A percentile compares a stretch with the other conserved stretches of the same genome.
Evolutionary conservation across 148 eudicot genomes (phyloP).

Genomic region (Tetragonia tetragonoides): DNA sequence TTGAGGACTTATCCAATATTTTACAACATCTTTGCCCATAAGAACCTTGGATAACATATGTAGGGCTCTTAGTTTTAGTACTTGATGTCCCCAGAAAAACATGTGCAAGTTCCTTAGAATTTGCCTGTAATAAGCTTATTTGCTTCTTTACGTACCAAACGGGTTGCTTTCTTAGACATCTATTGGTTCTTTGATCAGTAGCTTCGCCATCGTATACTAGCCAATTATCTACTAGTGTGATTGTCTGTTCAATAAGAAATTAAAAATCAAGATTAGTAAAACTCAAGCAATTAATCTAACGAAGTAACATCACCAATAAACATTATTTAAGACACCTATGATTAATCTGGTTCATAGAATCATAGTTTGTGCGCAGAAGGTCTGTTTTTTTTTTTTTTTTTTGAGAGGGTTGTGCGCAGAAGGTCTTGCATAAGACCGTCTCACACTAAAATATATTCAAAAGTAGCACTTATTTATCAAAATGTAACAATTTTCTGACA

Average conservation of each 20-base stretch:
- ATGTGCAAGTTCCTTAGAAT: constrained; percentile 43
- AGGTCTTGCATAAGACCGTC: too few relatives aligned
- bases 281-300: too few relatives aligned
- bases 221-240: constrained; percentile 57
- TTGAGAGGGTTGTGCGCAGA: too few relatives aligned
- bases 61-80: constrained; percentile 29
- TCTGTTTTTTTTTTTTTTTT: too few relatives aligned
- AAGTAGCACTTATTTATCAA: too few relatives aligned
- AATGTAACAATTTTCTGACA: too few relatives aligned
- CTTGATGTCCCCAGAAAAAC: constrained; percentile 31
- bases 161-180: constrained; percentile 29
- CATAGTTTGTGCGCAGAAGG: too few relatives aligned
- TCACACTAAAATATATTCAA: too few relatives aligned
- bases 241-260: constrained; percentile 30
- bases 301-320: too few relatives aligned
- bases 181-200: constrained; percentile 4
- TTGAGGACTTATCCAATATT: constrained; percentile 51
- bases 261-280: background rate
- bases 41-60: constrained; percentile 64
- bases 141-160: constrained; percentile 41
- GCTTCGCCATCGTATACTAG: constrained; percentile 60
- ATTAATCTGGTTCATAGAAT: too few relatives aligned
- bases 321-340: too few relatives aligned
- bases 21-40: constrained; percentile 55
- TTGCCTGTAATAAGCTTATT: constrained; percentile 31